Base-by-base conservation (phyloP, 2,329 filamentous ascomycete genomes). In the Delphinella strobiligena region DNA sequence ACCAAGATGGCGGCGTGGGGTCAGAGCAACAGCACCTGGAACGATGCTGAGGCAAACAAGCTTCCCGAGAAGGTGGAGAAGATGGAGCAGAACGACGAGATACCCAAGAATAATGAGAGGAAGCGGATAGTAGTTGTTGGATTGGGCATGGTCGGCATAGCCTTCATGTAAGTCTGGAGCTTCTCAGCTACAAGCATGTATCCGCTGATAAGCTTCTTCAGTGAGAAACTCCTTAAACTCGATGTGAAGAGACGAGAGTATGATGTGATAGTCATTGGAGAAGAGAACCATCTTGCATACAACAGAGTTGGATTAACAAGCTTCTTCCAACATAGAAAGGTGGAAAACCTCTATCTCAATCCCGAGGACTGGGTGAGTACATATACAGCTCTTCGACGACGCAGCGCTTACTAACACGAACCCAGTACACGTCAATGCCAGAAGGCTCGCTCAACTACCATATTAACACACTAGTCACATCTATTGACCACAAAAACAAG, bases 331-430 rank as follows among this genome's bases (percentile, higher is more conserved):
- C 85, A 93, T 61, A 74, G 86, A 38, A 74, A 81, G 50, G 80
- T 91, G 31, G 84, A 93, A 61, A 83, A 87, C 48, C 60, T 94
- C n/a, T 93, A 93, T 55, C 68, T 94, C 22, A 93, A 93, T 51
- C 81, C 85, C 0, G 68, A 74, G 50, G 79, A 85, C 69, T 93
- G 87, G 84, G 82, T 84, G 60, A 40, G 66, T 52, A 24, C 7
- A 7, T 12, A 32, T 7, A n/a, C 14, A n/a, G n/a, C 7, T 37
- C 24, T 17, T 31, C 11, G 18, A 37, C 15, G n/a, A 19, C 15
- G 11, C 16, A n/a, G 10, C 35, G 19, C 10, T 8, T 24, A 12
- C 24, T 35, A 14, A 19, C 19, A 14, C 19, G 4, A 41, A n/a
- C n/a, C n/a, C n/a, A 81, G 80, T 88, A 88, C 51, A 66, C 72